phyloP scores from a whole-genome alignment of 352 stramenopile genomes.

The Globisporangium nodosum region DNA sequence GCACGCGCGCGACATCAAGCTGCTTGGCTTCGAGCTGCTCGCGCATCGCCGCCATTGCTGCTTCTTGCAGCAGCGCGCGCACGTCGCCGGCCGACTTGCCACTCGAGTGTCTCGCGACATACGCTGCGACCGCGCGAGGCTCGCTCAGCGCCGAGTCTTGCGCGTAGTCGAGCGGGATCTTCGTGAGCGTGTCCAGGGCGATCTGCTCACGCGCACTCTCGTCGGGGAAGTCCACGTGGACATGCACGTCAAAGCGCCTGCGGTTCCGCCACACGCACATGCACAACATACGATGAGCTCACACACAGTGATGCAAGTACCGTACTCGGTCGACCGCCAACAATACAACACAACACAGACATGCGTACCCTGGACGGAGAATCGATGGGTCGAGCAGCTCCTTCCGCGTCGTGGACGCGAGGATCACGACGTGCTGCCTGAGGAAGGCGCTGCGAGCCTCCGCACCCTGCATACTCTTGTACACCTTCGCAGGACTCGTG shows the following conservation, averaged over 20 bases:
- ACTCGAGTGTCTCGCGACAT: conserved; percentile 47
- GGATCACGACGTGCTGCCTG: conserved; percentile 79
- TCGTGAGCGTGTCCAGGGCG: conserved; percentile 38
- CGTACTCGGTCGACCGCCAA: not conserved
- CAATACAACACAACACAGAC: not conserved
- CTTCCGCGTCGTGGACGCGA: conserved; percentile 76
- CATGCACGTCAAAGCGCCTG: conserved; percentile 81
- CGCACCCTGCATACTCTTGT: conserved; percentile 25
- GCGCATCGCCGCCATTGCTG: conserved; percentile 69
- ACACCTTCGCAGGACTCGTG: conserved; percentile 28
- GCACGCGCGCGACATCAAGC: conserved; percentile 20
- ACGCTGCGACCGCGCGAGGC: conserved; percentile 28
- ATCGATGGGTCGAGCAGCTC: conserved; percentile 80
- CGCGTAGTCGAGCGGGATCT: conserved; percentile 53
- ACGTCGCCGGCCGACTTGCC: conserved; percentile 58
- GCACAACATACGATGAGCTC: not conserved
- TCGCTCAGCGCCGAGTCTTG: conserved; percentile 23
- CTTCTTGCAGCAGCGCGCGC: conserved; percentile 62
- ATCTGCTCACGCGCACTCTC: conserved; percentile 44
- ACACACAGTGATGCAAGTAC: too few relatives aligned
- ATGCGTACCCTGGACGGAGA: conserved; percentile 69
- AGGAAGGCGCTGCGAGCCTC: conserved; percentile 56
- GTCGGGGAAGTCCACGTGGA: conserved; percentile 56
- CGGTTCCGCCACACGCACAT: not conserved
- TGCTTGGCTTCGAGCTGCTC: conserved; percentile 35